These are phyloP conservation scores for Lolium multiflorum DNA, from an alignment of 176 grass and related monocot genomes.

Conservation along the genomic window DNA sequence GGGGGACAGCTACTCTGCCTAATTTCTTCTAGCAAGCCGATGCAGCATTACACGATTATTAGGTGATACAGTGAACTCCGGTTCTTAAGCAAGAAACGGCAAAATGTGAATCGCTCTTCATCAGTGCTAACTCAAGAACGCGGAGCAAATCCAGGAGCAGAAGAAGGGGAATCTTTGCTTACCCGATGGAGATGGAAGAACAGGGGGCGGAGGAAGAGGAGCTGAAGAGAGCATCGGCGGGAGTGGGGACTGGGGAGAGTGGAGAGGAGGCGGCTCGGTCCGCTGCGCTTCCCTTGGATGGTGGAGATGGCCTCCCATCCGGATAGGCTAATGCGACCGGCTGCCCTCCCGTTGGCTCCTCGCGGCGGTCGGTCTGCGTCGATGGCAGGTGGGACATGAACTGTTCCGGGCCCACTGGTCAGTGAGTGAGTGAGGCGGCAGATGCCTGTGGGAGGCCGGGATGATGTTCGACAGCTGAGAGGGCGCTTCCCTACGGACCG, in stretches of 20 bases:
- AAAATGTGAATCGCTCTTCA: conserved; percentile 13
- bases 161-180: neutral
- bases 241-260: neutral
- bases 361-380: neutral
- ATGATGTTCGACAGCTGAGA: neutral
- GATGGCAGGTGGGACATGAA: conserved; percentile 4
- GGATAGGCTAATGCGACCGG: conserved; percentile 40
- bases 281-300: conserved; percentile 28
- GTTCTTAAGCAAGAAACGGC: neutral
- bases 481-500: neutral
- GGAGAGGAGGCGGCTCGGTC: conserved; percentile 23
- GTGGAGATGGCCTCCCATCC: conserved; percentile 19
- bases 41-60: neutral
- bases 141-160: neutral
- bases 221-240: conserved; percentile 26
- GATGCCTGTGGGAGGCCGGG: too few species aligned
- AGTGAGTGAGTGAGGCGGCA: neutral
- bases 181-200: conserved; percentile 37
- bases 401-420: neutral
- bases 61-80: neutral
- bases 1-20: too few species aligned
- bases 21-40: neutral
- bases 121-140: neutral
- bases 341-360: neutral
- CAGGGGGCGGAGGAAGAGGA: neutral